Percentiles rank a stretch among this genome's conserved stretches.
Conservation (phyloP, 2,329 filamentous ascomycete species). For the Erysiphe pulchra region DNA sequence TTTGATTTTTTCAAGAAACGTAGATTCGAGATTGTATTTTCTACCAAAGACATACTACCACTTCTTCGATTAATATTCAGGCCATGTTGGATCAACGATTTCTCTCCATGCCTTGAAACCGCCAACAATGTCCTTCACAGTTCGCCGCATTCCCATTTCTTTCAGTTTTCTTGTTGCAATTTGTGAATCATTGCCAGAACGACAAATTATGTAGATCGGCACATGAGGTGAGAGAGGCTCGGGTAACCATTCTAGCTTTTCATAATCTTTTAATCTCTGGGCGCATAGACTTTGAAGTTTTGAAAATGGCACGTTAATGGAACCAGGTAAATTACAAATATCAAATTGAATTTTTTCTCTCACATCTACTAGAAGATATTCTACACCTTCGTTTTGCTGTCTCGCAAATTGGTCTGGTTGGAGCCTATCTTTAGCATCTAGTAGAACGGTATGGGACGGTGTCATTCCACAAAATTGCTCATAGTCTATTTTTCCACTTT, state of each 20-base stretch:
- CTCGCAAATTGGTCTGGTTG: slow-evolving; percentile 30
- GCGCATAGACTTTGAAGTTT: slow-evolving; percentile 14
- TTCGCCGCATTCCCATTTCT: slow-evolving; percentile 25
- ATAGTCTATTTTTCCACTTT: slow-evolving; percentile 50
- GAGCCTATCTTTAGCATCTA: slow-evolving; percentile 40
- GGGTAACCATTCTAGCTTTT: slow-evolving; percentile 16
- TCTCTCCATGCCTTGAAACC: slow-evolving; percentile 50
- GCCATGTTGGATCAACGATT: slow-evolving; percentile 33
- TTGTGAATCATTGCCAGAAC: slow-evolving; percentile 59
- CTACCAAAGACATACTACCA: background rate
- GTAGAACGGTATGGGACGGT: slow-evolving; percentile 22
- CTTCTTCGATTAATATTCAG: slow-evolving; percentile 21
- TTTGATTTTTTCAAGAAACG: too few species aligned
- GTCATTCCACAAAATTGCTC: slow-evolving; percentile 56
- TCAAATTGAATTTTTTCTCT: slow-evolving; percentile 66
- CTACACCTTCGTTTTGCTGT: slow-evolving; percentile 6
- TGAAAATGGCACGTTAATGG: slow-evolving; percentile 50
- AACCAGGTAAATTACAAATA: slow-evolving; percentile 49
- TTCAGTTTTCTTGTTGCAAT: slow-evolving; percentile 39
- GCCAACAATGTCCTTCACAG: slow-evolving; percentile 44
- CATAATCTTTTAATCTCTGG: background rate
- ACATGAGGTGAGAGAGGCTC: slow-evolving; percentile 16
- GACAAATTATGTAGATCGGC: slow-evolving; percentile 46
- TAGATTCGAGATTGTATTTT: background rate
- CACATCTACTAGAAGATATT: slow-evolving; percentile 51